Base-by-base conservation (phyloP, 768 basidiomycete genomes). In the Termitomyces sp. region DNA sequence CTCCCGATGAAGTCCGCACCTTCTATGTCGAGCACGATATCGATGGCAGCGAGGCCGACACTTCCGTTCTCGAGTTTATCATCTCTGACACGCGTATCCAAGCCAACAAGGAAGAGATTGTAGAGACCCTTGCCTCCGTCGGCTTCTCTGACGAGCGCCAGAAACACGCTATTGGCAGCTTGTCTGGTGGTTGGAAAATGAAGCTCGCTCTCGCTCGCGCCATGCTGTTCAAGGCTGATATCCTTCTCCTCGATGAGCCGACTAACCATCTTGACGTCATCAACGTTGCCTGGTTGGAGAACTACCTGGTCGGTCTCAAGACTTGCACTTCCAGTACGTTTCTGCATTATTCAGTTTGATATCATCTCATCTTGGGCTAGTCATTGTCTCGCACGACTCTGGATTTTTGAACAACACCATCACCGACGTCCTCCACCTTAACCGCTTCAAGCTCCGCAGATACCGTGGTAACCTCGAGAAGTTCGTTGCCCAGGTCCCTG, bases 101-200 rank as follows among this genome's bases (percentile, higher is more conserved):
- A 46, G 90, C 83, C 21, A 57, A 61, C 57, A 75, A 85, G 70
- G 75, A 81, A 58, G 94, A 97, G 69, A 70, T 88, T 69, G 71
- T 89, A 47, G 81, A 85, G 70, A 90, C 90, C 51, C 86, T 98
- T 54, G 83, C 86, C 21, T 88, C 91, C 49, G 95, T 97, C 67
- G 95, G 95, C 59, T 98, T 98, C 83, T 83, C 74, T 60, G 90
- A 87, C 58, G 90, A 86, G 65, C 87, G 94, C 61, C 95, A 97
- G 75, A 77, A 74, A 60, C 80, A 89, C 59, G 74, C 92, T 40
- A 97, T 97, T 61, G 92, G 94, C 60, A 85, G 85, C 56, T 77
- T 98, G 40, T 98, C 95, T 43, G 95, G 95, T 83, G 95, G 95
- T 79, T 97, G 95, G 95, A 98, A 98, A 83, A 98, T 98, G 95